Base-by-base conservation (phyloP, 2,329 filamentous ascomycete species). In the Cryphonectria radicalis region DNA sequence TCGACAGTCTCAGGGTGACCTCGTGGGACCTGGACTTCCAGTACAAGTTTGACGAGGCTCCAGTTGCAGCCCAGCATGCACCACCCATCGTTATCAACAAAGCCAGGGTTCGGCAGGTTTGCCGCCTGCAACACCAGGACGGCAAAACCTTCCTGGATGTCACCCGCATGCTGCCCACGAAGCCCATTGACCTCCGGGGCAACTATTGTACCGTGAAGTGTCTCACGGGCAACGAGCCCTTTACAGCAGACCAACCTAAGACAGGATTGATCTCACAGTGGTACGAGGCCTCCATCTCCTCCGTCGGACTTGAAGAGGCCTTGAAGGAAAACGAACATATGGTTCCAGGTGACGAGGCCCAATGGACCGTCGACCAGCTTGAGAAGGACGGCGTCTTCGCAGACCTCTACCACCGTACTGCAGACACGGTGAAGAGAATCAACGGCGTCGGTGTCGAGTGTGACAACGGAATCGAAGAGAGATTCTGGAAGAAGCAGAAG, bases 251-350 rank as follows among this genome's bases (percentile, higher is more conserved):
- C 40, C 22, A 35, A 3, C 42, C 42, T 19, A 35, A 22, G 25
- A 13, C 42, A 32, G 63, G 63, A 7, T 13, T n/a, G 10, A 73
- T 76, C 25, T 65, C 74, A 0, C 70, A 75, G 25, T 81, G 78
- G 78, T 79, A 78, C 64, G 77, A 80, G 70, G 77, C 75, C 5
- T 77, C 76, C 2, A 71, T 80, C 35, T 62, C 76, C 11, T 80
- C 78, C 2, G 72, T 67, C 1, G 70, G 72, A 25, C 71, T 76
- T 3, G 77, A 80, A 28, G 70, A 70, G 13, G 63, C 75, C 0
- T 77, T 79, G 46, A 50, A 63, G 6, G 73, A 77, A 60, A 80
- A 81, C 68, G 63, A 75, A 50, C 17, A 35, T 4, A 71, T 80
- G 42, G 35, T 50, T 0, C 2, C 76, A 3, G 79, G 79, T 2